phyloP scores from a whole-genome alignment of 805 yeast species.

The Isabelozyma heimii region DNA sequence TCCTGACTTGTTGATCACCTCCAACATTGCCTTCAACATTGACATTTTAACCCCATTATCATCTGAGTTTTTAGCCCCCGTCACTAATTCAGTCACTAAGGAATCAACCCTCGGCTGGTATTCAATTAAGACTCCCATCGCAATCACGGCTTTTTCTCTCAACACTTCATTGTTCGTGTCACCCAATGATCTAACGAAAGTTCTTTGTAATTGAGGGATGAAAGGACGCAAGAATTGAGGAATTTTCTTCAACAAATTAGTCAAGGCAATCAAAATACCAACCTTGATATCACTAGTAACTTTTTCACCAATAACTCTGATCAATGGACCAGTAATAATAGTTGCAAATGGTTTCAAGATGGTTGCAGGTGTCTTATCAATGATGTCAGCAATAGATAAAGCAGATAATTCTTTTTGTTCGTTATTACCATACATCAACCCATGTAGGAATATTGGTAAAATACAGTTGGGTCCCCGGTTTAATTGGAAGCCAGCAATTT shows the following conservation, averaged over 20 bases:
- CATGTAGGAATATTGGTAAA: slow-evolving; percentile 89
- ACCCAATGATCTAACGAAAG: slow-evolving; percentile 86
- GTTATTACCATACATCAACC: slow-evolving; percentile 87
- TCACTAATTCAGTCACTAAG: slow-evolving; percentile 75
- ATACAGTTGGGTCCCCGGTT: slow-evolving; percentile 86
- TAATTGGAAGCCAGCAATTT: slow-evolving; percentile 68
- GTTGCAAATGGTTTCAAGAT: slow-evolving; percentile 87
- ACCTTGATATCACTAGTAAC: slow-evolving; percentile 88
- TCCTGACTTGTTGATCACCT: slow-evolving; percentile 80
- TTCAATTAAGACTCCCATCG: slow-evolving; percentile 82
- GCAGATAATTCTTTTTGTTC: slow-evolving; percentile 87
- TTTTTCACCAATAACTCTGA: slow-evolving; percentile 97
- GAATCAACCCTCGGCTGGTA: slow-evolving; percentile 95
- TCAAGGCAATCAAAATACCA: slow-evolving; percentile 86
- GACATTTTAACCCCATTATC: slow-evolving; percentile 77
- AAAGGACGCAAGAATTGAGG: slow-evolving; percentile 93
- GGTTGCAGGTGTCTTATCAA: slow-evolving; percentile 80
- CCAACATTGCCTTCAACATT: slow-evolving; percentile 79
- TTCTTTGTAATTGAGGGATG: slow-evolving; percentile 95
- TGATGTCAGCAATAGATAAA: slow-evolving; percentile 80
- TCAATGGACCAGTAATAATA: slow-evolving; percentile 92
- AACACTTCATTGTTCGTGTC: slow-evolving; percentile 73
- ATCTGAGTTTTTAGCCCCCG: slow-evolving; percentile 67
- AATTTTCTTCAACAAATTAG: slow-evolving; percentile 71
- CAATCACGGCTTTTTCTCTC: slow-evolving; percentile 83